Evolutionary conservation across 129 eudicot species (phyloP), one percentile per base, ranked within the genome.

Genomic region (Artemisia annua): DNA sequence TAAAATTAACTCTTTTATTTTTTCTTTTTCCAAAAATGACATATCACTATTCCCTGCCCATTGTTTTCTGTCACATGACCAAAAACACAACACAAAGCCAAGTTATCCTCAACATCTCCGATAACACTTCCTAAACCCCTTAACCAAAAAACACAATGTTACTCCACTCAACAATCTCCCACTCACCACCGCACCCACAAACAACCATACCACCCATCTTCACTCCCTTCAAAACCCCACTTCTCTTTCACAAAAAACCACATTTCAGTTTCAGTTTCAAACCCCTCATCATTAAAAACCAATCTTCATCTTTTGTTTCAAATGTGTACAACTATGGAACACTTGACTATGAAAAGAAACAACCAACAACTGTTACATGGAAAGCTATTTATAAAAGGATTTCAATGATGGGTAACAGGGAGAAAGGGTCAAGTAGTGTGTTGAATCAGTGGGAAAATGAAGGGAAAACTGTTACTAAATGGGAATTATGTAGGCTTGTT

Each of bases 401-500:
- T 50, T 76, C 87, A 5, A 54, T 53, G 75, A 46, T 83, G 73
- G 84, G 80, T 73, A 68, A 81, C 48, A 76, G 87, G 15, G 78
- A 80, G 63, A 39, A 71, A 75, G 83, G 86, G 53, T 71, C 88
- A 44, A 79, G 78, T 10, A 56, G 81, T 50, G 87, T 90, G 78
- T 79, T 90, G 86, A 85, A 83, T 70, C 81, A 86, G 77, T 80
- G 85, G 80, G 91, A 91, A 79, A 87, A 79, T 58, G 85, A 83
- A 60, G 95, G 95, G 0, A 79, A 84, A 22, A 70, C 7, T 66
- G 72, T 86, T 5, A 61, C 80, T 0, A 87, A 87, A 57, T 91
- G 91, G 89, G 97, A 91, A 82, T 83, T 91, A 75, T 82, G 69
- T 73, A 82, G 89, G 58, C 76, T 88, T 78, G 86, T 83, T 44